Evolutionary conservation across 768 basidiomycete species (phyloP), one percentile per base, ranked within the genome.

Genomic region (Suillus placidus): DNA sequence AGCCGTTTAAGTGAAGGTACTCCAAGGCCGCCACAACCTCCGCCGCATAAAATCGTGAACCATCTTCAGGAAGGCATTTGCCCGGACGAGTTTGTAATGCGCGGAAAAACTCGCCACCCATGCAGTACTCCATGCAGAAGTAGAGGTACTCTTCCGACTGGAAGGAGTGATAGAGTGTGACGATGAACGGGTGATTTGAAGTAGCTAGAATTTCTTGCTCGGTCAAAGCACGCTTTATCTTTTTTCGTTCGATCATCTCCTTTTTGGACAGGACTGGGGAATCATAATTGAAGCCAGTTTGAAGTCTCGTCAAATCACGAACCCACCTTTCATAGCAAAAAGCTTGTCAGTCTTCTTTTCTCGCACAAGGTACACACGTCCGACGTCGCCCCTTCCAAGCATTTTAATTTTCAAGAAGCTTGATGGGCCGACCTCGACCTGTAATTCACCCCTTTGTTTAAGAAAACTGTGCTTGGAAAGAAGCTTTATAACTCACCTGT

Each of bases 171-270:
- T 98, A 93, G 43, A 99, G 88, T 32, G 97, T 99, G 72, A 99
- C 97, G 80, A 99, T 99, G 85, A 99, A 99, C 1, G 97, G 97
- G 76, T 99, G 97, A 74, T 99, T 99, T 38, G 97, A 94, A 30
- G 96, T 97, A 10, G 97, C 97, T 51, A 99, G 86, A 70, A 99
- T 99, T 79, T 99, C 97, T 81, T 98, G 97, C 80, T 99, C 97
- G 5, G 97, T 98, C 73, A 99, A 77, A 10, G 97, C 97, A 67
- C 97, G 89, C 79, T 99, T 99, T 82, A 99, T 97, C 84, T 99
- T 99, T 83, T 97, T 97, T 72, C 97, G 89, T 81, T 97, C 95
- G 78, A 99, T 96, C 97, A 99, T 99, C 83, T 99, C 97, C 83
- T 92, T 94, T 83, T 99, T 99, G 60, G 95, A 97, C 54, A 99